Conservation (phyloP, 495 filamentous ascomycete species). For the Aspergillus conjunctus region DNA sequence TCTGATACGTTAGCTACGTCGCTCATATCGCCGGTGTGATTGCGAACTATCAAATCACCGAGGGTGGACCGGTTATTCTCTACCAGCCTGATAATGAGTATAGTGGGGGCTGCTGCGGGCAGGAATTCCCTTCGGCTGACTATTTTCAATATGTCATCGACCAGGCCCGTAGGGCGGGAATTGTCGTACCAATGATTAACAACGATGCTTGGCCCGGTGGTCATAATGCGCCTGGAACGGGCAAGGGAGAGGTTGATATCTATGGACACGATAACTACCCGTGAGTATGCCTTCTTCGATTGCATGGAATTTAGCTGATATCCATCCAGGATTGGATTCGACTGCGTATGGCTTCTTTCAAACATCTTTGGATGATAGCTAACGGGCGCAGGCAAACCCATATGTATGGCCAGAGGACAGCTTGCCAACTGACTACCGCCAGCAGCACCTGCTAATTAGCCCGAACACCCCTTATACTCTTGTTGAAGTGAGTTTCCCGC, state of each 20-base stretch:
- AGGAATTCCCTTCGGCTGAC: constrained; percentile 55
- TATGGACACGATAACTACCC: constrained; percentile 80
- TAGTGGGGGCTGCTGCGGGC: constrained; percentile 43
- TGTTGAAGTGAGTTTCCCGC: constrained; percentile 51
- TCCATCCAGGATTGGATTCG: constrained; percentile 54
- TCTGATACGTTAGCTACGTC: constrained; percentile 30
- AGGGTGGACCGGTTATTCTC: constrained; percentile 76
- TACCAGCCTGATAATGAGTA: constrained; percentile 84
- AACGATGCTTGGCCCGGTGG: constrained; percentile 68
- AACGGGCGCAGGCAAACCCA: constrained; percentile 42
- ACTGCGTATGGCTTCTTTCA: constrained; percentile 46
- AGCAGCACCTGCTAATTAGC: constrained; percentile 57
- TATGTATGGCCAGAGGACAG: constrained; percentile 49
- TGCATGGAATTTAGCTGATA: constrained; percentile 12
- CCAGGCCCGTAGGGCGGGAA: constrained; percentile 65
- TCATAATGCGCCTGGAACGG: constrained; percentile 66
- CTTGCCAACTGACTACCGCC: constrained; percentile 50
- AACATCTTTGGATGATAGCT: neutral
- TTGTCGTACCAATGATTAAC: constrained; percentile 73
- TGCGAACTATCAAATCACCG: constrained; percentile 74
- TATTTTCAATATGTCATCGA: constrained; percentile 75
- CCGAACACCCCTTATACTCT: constrained; percentile 69
- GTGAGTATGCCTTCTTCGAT: constrained; percentile 13
- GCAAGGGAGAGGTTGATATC: constrained; percentile 68
- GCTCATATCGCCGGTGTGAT: constrained; percentile 60